phyloP scores from a whole-genome alignment of 352 stramenopile species.

The Pythium oligandrum region DNA sequence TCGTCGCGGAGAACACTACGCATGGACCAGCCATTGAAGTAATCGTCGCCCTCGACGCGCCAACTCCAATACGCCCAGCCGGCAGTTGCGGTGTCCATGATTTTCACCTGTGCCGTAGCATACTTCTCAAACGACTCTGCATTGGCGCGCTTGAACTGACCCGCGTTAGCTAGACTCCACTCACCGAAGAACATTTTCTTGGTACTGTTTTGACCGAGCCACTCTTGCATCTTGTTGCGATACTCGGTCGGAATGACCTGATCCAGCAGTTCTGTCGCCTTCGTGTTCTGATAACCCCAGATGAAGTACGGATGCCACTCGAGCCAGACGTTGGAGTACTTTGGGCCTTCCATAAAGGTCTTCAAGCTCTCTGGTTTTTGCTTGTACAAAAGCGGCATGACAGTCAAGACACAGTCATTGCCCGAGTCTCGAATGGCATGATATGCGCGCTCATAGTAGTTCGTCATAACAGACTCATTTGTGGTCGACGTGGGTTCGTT shows the following conservation, averaged over 20 bases:
- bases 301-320: conserved; percentile 27
- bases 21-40: background rate
- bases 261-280: background rate
- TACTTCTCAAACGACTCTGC: too few relatives aligned
- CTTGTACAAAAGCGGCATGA: too few relatives aligned
- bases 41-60: conserved; percentile 12
- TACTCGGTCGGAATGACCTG: background rate
- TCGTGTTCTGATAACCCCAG: conserved; percentile 8
- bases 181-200: conserved; percentile 26
- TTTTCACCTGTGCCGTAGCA: conserved; percentile 5
- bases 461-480: background rate
- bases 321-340: background rate
- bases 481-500: conserved; percentile 4
- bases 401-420: conserved; percentile 19
- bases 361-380: too few relatives aligned
- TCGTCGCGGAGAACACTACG: background rate
- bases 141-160: conserved; percentile 9
- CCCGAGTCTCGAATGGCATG: too few relatives aligned
- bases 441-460: conserved; percentile 11
- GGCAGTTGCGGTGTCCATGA: background rate
- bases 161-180: conserved; percentile 19
- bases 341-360: too few relatives aligned
- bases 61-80: conserved; percentile 6
- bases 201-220: conserved; percentile 8
- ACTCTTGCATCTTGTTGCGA: background rate